phyloP scores from a whole-genome alignment of 805 yeast genomes.

The Barnettozyma pratensis region DNA sequence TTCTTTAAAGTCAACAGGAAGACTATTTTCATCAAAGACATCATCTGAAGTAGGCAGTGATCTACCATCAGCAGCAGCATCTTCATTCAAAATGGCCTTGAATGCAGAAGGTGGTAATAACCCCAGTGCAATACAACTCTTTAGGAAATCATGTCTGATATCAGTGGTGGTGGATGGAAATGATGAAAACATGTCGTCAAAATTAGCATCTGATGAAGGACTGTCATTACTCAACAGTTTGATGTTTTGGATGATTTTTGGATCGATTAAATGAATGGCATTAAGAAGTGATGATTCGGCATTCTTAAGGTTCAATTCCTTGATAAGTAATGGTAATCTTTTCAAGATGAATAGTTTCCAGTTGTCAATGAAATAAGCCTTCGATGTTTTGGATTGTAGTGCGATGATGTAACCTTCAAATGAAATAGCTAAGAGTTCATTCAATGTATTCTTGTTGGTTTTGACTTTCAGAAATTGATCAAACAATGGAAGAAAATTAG shows the following conservation, averaged over 20 bases:
- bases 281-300: slow-evolving; percentile 24
- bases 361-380: slow-evolving; percentile 30
- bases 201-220: slow-evolving; percentile 16
- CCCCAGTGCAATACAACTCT: slow-evolving; percentile 36
- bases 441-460: slow-evolving; percentile 24
- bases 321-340: slow-evolving; percentile 41
- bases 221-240: slow-evolving; percentile 16
- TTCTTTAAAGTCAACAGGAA: slow-evolving; percentile 25
- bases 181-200: slow-evolving; percentile 48
- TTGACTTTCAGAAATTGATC: slow-evolving; percentile 29
- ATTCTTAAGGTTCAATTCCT: slow-evolving; percentile 26
- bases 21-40: slow-evolving; percentile 29
- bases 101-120: slow-evolving; percentile 31
- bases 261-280: slow-evolving; percentile 30
- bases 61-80: slow-evolving; percentile 32
- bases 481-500: slow-evolving; percentile 29
- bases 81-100: slow-evolving; percentile 33
- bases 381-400: slow-evolving; percentile 29
- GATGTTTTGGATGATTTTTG: slow-evolving; percentile 27
- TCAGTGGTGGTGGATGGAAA: slow-evolving; percentile 42
- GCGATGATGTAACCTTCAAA: slow-evolving; percentile 39
- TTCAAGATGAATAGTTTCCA: slow-evolving; percentile 44
- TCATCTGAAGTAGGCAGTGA: slow-evolving; percentile 30
- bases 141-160: slow-evolving; percentile 47
- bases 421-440: slow-evolving; percentile 38